Conservation (phyloP, 2,329 filamentous ascomycete species). For the Aureobasidium sp. region DNA sequence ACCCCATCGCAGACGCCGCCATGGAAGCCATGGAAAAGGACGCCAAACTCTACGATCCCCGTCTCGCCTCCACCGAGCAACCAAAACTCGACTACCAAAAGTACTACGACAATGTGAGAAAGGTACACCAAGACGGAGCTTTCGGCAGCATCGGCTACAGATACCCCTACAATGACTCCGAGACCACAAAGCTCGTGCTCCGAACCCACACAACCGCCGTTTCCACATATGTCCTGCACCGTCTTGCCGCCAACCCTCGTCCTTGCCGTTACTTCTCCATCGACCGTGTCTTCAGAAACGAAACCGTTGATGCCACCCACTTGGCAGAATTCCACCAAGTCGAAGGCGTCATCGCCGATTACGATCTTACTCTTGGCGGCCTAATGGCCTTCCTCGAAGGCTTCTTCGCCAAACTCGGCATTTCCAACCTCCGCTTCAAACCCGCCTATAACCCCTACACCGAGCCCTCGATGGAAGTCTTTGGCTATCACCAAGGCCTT, state of each 20-base stretch:
- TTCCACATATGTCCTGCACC: constrained; percentile 83
- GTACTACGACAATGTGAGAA: constrained; percentile 81
- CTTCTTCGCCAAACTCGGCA: constrained; percentile 96
- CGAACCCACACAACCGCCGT: constrained; percentile 95
- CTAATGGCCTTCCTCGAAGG: constrained; percentile 90
- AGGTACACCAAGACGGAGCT: constrained; percentile 83
- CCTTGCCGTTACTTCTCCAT: constrained; percentile 97
- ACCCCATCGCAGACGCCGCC: constrained; percentile 40
- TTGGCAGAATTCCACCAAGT: constrained; percentile 98
- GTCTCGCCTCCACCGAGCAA: constrained; percentile 25
- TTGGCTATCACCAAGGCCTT: constrained; percentile 84
- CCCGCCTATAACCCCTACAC: constrained; percentile 94
- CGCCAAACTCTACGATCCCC: constrained; percentile 39
- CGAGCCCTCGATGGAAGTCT: constrained; percentile 96
- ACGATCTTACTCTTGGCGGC: constrained; percentile 82
- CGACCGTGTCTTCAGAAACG: constrained; percentile 95
- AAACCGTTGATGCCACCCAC: constrained; percentile 94
- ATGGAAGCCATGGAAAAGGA: constrained; percentile 43
- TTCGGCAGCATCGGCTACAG: constrained; percentile 94
- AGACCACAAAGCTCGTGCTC: constrained; percentile 78
- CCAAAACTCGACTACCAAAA: constrained; percentile 58
- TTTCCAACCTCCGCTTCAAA: constrained; percentile 83
- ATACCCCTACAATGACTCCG: constrained; percentile 85
- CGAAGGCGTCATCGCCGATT: constrained; percentile 97
- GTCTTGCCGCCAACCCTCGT: constrained; percentile 72